These are phyloP conservation scores for Candida sp. DNA, from an alignment of 1,139 yeast species.

Conservation along the genomic window DNA sequence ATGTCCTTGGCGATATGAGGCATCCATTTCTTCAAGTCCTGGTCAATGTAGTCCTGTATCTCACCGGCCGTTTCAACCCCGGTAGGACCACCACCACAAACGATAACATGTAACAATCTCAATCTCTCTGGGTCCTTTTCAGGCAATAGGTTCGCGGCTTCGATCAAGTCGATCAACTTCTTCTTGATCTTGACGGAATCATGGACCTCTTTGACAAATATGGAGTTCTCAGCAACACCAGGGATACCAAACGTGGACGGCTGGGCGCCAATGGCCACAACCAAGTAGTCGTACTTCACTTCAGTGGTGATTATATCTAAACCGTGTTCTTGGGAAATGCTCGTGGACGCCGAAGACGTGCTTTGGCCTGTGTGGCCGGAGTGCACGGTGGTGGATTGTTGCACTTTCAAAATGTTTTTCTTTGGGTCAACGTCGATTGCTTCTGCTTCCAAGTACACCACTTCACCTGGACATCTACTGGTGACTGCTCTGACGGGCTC, in stretches of 20 bases:
- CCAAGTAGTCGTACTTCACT: slow-evolving; percentile 74
- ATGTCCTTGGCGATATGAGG: slow-evolving; percentile 84
- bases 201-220: slow-evolving; percentile 83
- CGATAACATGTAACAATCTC: slow-evolving; percentile 79
- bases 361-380: slow-evolving; percentile 57
- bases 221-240: slow-evolving; percentile 86
- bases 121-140: slow-evolving; percentile 76
- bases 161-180: slow-evolving; percentile 78
- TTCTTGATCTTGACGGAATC: slow-evolving; percentile 80
- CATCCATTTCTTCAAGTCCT: slow-evolving; percentile 87
- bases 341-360: slow-evolving; percentile 34
- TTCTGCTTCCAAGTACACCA: slow-evolving; percentile 86
- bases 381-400: slow-evolving; percentile 50
- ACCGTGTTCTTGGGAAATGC: slow-evolving; percentile 46
- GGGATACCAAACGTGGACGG: slow-evolving; percentile 93
- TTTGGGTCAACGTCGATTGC: slow-evolving; percentile 82
- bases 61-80: slow-evolving; percentile 98
- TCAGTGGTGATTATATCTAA: slow-evolving; percentile 48
- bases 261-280: slow-evolving; percentile 90
- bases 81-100: slow-evolving; percentile 97
- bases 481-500: slow-evolving; percentile 82
- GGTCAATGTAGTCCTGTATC: slow-evolving; percentile 90
- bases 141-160: slow-evolving; percentile 79
- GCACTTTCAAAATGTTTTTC: slow-evolving; percentile 11
- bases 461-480: slow-evolving; percentile 71